Conservation (phyloP, 1,284 basidiomycete species). For the Pseudozyma pruni region DNA sequence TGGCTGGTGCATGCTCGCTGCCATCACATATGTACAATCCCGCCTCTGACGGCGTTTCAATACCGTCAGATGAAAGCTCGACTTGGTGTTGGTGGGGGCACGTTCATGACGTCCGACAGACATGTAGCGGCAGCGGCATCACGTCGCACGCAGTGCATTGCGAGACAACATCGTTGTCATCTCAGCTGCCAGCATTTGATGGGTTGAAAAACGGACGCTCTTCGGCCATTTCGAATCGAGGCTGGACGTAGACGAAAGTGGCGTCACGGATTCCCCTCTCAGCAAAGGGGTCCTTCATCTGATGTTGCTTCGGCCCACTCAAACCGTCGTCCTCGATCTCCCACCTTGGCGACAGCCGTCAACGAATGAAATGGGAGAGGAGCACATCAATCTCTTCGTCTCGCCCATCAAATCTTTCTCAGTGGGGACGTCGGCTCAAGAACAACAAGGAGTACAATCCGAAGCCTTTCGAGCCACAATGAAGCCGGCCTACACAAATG, state of each 20-base stretch:
- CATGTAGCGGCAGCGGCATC: not conserved
- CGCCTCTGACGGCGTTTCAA: too few species aligned
- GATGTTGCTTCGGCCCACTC: conserved; percentile 11
- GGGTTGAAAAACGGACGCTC: too few species aligned
- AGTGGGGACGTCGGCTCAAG: not conserved
- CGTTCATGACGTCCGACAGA: not conserved
- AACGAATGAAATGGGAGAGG: conserved; percentile 6
- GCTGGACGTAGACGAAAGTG: too few species aligned
- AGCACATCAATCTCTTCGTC: not conserved
- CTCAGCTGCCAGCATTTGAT: too few species aligned
- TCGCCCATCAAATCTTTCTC: not conserved
- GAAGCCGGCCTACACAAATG: conserved; percentile 12
- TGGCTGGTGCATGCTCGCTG: too few species aligned
- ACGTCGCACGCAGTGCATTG: not conserved
- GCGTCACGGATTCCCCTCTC: too few species aligned
- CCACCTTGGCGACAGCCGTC: conserved; percentile 6
- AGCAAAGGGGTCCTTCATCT: conserved; percentile 27
- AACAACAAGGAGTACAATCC: not conserved
- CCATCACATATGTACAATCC: too few species aligned
- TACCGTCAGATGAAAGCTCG: not conserved
- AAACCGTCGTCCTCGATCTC: conserved; percentile 10
- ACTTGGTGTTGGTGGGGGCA: not conserved
- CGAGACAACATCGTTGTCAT: too few species aligned
- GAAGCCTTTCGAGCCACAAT: not conserved
- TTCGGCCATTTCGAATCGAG: too few species aligned